Percentiles rank a stretch among this genome's conserved stretches.
Evolutionary conservation across 129 eudicot genomes (phyloP).

Genomic region (Pulicaria dysenterica): DNA sequence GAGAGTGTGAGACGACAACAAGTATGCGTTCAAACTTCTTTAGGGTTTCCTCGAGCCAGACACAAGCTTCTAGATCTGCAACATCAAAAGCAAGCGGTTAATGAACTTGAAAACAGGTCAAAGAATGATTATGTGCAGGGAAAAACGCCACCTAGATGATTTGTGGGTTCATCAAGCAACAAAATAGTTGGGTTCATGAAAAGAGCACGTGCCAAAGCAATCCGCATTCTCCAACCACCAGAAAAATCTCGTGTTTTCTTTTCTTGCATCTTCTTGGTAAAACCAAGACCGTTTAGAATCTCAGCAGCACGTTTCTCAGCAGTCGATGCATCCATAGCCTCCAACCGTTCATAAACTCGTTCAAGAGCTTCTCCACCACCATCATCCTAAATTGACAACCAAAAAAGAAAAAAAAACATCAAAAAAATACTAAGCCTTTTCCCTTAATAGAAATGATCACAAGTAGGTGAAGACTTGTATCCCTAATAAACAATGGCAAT

Average conservation of each 20-base stretch:
- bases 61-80: slow-evolving; percentile 96
- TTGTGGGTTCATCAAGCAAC: slow-evolving; percentile 93
- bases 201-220: slow-evolving; percentile 90
- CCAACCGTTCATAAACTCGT: slow-evolving; percentile 87
- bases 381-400: slow-evolving; percentile 56
- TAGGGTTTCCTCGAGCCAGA: slow-evolving; percentile 85
- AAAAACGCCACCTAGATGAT: slow-evolving; percentile 73
- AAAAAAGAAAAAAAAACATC: background rate
- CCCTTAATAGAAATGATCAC: too few relatives aligned
- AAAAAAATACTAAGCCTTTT: background rate
- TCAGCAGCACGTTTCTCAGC: slow-evolving; percentile 99
- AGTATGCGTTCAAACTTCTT: slow-evolving; percentile 47
- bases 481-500: too few relatives aligned
- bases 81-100: background rate
- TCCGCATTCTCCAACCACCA: slow-evolving; percentile 99
- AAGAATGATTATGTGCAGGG: background rate
- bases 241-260: slow-evolving; percentile 93
- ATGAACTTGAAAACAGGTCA: too few relatives aligned
- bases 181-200: slow-evolving; percentile 94
- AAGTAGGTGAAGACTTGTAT: too few relatives aligned
- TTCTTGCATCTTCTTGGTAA: slow-evolving; percentile 78
- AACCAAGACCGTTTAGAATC: slow-evolving; percentile 89
- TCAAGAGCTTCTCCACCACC: slow-evolving; percentile 95
- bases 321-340: slow-evolving; percentile 89
- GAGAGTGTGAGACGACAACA: slow-evolving; percentile 97